Percentiles rank a stretch among this genome's conserved stretches.
These are phyloP conservation scores for Heimioporus sp. DNA, from an alignment of 768 basidiomycete species.

Conservation along the genomic window DNA sequence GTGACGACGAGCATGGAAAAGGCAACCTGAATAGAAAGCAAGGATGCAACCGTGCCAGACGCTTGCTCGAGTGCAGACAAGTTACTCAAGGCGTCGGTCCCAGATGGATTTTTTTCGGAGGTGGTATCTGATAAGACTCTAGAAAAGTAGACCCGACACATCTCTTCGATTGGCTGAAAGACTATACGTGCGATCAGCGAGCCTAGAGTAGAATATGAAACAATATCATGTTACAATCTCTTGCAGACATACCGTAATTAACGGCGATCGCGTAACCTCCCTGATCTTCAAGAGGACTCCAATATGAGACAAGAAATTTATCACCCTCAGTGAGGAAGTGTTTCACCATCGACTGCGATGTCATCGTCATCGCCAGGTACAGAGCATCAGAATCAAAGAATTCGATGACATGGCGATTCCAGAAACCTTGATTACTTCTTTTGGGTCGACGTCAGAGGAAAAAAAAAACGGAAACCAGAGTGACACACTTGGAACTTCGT, in stretches of 20 bases:
- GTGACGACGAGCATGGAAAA: slow-evolving; percentile 68
- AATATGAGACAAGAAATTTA: slow-evolving; percentile 81
- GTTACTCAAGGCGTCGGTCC: background rate
- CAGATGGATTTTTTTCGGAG: slow-evolving; percentile 2
- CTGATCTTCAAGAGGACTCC: slow-evolving; percentile 83
- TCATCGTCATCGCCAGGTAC: slow-evolving; percentile 77
- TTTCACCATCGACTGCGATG: slow-evolving; percentile 85
- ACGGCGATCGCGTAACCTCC: slow-evolving; percentile 94
- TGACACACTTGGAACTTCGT: slow-evolving; percentile 16
- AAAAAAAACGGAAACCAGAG: background rate
- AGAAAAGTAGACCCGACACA: slow-evolving; percentile 86
- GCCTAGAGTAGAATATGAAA: slow-evolving; percentile 44
- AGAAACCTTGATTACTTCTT: slow-evolving; percentile 1
- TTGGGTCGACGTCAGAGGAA: background rate
- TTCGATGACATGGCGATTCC: slow-evolving; percentile 7
- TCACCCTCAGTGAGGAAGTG: slow-evolving; percentile 96
- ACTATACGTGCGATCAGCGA: slow-evolving; percentile 89
- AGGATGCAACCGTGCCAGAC: slow-evolving; percentile 49
- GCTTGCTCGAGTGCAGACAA: slow-evolving; percentile 35
- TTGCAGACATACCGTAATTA: slow-evolving; percentile 74
- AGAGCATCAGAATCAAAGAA: slow-evolving; percentile 51
- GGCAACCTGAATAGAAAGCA: slow-evolving; percentile 65
- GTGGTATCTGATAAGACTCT: slow-evolving; percentile 43
- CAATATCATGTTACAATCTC: background rate
- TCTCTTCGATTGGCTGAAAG: slow-evolving; percentile 96